Evolutionary conservation across 441 rosid species (phyloP).

Genomic region (Populus hybrid): DNA sequence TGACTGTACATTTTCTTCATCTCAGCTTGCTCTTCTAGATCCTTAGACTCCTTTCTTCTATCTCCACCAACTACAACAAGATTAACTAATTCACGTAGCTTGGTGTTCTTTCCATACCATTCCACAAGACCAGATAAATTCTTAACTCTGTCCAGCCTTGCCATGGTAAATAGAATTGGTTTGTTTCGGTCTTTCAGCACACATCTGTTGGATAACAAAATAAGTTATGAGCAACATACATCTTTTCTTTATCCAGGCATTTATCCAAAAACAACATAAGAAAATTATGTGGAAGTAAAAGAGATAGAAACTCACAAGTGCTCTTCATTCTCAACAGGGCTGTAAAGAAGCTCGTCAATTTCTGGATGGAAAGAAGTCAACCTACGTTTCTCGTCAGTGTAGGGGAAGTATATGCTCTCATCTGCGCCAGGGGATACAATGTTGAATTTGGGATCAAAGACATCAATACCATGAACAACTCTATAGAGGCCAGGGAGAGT

Average conservation of each 20-base stretch:
- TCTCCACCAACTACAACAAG: conserved; percentile 92
- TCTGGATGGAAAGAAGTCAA: conserved; percentile 67
- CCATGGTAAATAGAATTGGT: conserved; percentile 93
- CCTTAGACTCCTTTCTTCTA: conserved; percentile 75
- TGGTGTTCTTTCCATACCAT: conserved; percentile 79
- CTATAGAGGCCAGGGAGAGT: no score
- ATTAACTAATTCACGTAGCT: conserved; percentile 65
- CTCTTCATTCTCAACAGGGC: conserved; percentile 73
- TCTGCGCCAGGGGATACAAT: conserved; percentile 70
- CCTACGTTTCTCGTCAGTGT: conserved; percentile 63
- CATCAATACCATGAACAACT: no score
- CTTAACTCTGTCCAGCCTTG: conserved; percentile 92
- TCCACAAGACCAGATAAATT: conserved; percentile 83
- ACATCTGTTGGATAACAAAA: conserved; percentile 37
- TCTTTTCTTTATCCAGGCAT: background rate
- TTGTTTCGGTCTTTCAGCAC: conserved; percentile 67
- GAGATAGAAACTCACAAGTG: conserved; percentile 55
- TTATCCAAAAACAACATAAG: background rate
- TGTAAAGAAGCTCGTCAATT: conserved; percentile 84
- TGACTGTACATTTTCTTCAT: conserved; percentile 77
- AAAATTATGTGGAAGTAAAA: background rate
- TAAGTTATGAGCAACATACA: background rate
- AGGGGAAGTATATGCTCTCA: conserved; percentile 74
- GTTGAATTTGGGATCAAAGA: no score
- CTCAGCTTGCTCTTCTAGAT: conserved; percentile 76